Percentiles rank a stretch among this genome's conserved stretches.
These are phyloP conservation scores for Fusarium incarnatum DNA, from an alignment of 2,329 filamentous ascomycete species.

Conservation along the genomic window DNA sequence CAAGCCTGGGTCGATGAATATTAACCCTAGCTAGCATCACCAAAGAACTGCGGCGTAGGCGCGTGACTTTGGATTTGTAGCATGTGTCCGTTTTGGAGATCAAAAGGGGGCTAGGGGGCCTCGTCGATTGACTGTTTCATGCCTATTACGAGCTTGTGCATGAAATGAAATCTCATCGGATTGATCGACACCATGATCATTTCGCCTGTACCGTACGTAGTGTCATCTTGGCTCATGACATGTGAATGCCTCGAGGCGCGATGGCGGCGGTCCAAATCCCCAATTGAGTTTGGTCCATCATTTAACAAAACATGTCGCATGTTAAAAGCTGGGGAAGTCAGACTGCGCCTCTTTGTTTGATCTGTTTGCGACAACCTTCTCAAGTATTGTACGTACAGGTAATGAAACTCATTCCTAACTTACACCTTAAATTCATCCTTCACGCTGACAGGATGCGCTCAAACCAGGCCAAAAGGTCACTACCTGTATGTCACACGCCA, in stretches of 20 bases:
- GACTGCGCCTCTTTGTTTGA: slow-evolving; percentile 12
- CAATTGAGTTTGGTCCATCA: slow-evolving; percentile 35
- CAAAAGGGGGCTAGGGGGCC: slow-evolving; percentile 4
- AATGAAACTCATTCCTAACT: neutral
- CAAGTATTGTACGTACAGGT: neutral
- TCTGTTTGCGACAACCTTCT: neutral
- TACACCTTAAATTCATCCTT: neutral
- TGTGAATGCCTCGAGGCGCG: slow-evolving; percentile 32
- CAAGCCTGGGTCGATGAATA: neutral
- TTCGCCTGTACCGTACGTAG: neutral
- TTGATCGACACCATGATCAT: slow-evolving; percentile 26
- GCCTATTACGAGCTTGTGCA: slow-evolving; percentile 22
- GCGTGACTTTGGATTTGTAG: slow-evolving; percentile 21
- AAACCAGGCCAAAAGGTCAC: neutral
- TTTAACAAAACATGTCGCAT: slow-evolving; percentile 22
- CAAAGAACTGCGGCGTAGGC: slow-evolving; percentile 22
- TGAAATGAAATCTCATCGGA: slow-evolving; percentile 14
- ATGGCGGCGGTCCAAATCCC: slow-evolving; percentile 36
- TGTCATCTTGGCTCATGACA: slow-evolving; percentile 24
- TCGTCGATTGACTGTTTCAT: neutral
- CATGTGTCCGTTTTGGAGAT: slow-evolving; percentile 29
- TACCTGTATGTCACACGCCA: neutral
- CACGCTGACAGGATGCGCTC: neutral
- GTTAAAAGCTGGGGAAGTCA: slow-evolving; percentile 39
- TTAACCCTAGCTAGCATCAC: neutral